These are phyloP conservation scores for Picea engelmannii DNA, from an alignment of 83 land plant genomes.

Conservation along the genomic window DNA sequence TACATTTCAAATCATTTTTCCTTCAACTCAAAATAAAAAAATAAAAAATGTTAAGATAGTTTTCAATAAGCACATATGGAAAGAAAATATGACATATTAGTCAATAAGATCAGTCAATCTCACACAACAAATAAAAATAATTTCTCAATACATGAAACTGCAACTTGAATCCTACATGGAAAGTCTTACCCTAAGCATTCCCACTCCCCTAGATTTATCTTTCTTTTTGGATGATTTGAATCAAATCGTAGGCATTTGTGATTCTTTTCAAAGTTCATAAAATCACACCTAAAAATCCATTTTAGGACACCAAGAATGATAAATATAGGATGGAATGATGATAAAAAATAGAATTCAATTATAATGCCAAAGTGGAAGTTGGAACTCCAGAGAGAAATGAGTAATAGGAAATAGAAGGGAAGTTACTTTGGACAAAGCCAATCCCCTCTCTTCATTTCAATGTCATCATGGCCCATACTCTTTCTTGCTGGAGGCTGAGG, in stretches of 20 bases:
- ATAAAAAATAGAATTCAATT: background rate
- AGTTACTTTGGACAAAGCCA: too few relatives aligned
- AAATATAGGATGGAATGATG: background rate
- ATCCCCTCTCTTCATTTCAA: too few relatives aligned
- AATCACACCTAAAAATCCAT: constrained; percentile 58
- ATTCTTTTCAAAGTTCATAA: constrained; percentile 76
- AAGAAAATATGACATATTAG: background rate
- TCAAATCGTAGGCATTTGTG: constrained; percentile 71
- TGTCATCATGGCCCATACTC: too few relatives aligned
- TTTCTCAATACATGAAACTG: background rate
- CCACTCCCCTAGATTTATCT: constrained; percentile 13
- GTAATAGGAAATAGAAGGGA: too few relatives aligned
- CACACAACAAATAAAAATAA: background rate
- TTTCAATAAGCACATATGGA: too few relatives aligned
- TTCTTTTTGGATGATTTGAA: constrained; percentile 37
- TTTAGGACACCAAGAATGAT: background rate
- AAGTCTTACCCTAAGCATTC: too few relatives aligned
- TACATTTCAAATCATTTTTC: background rate
- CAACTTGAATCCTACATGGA: too few relatives aligned
- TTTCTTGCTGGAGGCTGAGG: background rate
- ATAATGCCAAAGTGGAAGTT: background rate
- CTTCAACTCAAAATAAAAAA: background rate
- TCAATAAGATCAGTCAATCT: background rate
- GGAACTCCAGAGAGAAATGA: background rate
- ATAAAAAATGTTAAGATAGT: background rate